Percentiles rank a stretch among this genome's conserved stretches.
These are phyloP conservation scores for Edaphochlamys debaryana DNA, from an alignment of 139 green algal species.

Conservation along the genomic window DNA sequence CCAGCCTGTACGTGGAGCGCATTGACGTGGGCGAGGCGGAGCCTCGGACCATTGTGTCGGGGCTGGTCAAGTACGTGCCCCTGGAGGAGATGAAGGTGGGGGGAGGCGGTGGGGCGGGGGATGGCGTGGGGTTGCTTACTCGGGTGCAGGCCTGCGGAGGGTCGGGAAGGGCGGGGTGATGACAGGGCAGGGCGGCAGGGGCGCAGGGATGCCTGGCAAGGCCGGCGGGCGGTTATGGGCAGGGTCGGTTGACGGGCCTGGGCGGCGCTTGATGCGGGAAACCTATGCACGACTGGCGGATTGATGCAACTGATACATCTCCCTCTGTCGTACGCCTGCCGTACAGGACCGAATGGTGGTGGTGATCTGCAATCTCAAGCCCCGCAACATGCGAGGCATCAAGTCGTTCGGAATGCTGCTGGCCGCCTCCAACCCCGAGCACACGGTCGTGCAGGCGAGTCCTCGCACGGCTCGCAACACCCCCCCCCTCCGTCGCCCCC, in stretches of 20 bases:
- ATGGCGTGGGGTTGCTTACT: too few relatives aligned
- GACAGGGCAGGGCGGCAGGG: too few relatives aligned
- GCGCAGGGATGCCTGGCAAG: too few relatives aligned
- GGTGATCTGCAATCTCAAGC: slow-evolving; percentile 85
- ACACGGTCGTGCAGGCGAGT: slow-evolving; percentile 47
- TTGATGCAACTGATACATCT: too few relatives aligned
- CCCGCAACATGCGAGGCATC: slow-evolving; percentile 71
- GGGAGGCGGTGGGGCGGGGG: neutral
- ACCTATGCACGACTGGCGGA: too few relatives aligned
- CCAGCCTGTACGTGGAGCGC: slow-evolving; percentile 84
- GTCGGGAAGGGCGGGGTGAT: neutral
- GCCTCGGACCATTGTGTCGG: slow-evolving; percentile 85
- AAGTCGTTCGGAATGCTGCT: slow-evolving; percentile 89
- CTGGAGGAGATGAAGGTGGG: slow-evolving; percentile 75
- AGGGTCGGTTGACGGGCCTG: too few relatives aligned
- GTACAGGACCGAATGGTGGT: slow-evolving; percentile 78
- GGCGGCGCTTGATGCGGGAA: too few relatives aligned
- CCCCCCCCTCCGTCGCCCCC: too few relatives aligned
- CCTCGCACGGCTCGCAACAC: neutral
- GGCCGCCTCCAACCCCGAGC: slow-evolving; percentile 71
- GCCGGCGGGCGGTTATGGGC: too few relatives aligned
- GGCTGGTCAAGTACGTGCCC: slow-evolving; percentile 83
- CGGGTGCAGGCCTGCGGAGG: neutral
- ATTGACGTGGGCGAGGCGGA: slow-evolving; percentile 88
- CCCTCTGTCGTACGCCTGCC: too few relatives aligned